Evolutionary conservation across 75 land plant species (phyloP).

Genomic region (Adiantum capillusveneris): DNA sequence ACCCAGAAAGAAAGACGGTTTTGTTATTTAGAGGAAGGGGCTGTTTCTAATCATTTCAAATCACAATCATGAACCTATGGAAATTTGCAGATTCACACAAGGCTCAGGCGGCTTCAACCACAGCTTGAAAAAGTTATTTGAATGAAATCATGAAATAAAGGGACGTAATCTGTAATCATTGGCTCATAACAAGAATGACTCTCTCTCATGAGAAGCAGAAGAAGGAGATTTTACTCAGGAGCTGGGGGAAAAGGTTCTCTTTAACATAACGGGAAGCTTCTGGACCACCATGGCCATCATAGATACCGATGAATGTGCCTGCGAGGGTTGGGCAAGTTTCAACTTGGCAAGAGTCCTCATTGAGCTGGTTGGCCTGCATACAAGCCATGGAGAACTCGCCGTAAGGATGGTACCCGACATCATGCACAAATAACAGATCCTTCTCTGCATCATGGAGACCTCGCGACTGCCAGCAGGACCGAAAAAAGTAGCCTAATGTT

Average conservation of each 20-base stretch:
- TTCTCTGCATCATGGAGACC: background rate
- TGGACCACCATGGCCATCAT: conserved; percentile 94
- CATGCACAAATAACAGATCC: conserved; percentile 11
- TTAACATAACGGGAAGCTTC: conserved; percentile 78
- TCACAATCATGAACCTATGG: too few species aligned
- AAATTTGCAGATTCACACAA: too few species aligned
- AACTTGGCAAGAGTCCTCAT: conserved; percentile 81
- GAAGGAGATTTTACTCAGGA: conserved; percentile 60
- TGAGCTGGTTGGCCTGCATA: conserved; percentile 46
- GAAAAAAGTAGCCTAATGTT: too few species aligned
- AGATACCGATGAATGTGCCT: conserved; percentile 75
- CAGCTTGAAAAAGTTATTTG: too few species aligned
- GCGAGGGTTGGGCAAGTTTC: conserved; percentile 35
- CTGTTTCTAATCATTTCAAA: too few species aligned
- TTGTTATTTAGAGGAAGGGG: too few species aligned
- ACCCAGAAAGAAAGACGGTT: too few species aligned
- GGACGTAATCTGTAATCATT: too few species aligned
- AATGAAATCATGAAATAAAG: too few species aligned
- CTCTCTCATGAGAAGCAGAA: too few species aligned
- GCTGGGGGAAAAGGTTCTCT: conserved; percentile 43
- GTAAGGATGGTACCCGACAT: conserved; percentile 55
- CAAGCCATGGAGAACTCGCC: conserved; percentile 88
- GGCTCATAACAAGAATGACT: too few species aligned
- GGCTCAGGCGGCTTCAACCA: too few species aligned
- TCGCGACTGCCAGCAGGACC: background rate